Base-by-base conservation (phyloP, 1,284 basidiomycete genomes). In the Ceratobasidium sp. region DNA sequence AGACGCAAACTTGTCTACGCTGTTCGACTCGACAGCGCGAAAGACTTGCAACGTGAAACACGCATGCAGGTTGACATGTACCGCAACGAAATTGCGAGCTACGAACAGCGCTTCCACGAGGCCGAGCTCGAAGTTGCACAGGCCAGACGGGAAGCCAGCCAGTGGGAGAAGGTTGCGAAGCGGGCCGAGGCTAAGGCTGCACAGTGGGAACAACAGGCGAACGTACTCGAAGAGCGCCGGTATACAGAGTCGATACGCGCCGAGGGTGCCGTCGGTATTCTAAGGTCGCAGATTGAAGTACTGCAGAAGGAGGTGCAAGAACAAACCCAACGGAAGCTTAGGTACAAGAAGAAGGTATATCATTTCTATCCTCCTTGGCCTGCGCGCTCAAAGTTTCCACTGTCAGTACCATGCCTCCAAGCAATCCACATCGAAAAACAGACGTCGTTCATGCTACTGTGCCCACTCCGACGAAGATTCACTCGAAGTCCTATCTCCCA, bases 1-100 rank as follows among this genome's bases (percentile, higher is more conserved):
- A 19, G 69, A 15, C 69, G 44, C n/a, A 71, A 71, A 25, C 69
- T 71, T 29, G 69, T 71, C 29, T 71, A 71, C 49, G 69, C 69
- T 19, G 56, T 54, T 8, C 69, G 69, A 2, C 54, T 71, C 43
- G 69, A 71, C 29, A 71, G 69, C 19, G 54, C 56, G 3, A 71
- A 71, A 22, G 52, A 71, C 8, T 19, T 57, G 29, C 69, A 59
- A 17, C 44, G 43, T 43, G 7, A 61, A 43, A 37, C 56, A 25
- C 17, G 54, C 19, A 54, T 71, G 52, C 40, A 71, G 11, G 44
- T 61, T 15, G 69, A 71, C 43, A 61, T 61, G 40, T 56, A 71
- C n/a, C 54, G 56, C 15, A 71, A 61, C 25, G 69, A 57, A 49
- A 6, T 61, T n/a, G 44, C 22, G 19, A 61, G 29, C 43, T 57